These are phyloP conservation scores for Nemania sp. DNA, from an alignment of 2,329 filamentous ascomycete genomes.

Conservation along the genomic window DNA sequence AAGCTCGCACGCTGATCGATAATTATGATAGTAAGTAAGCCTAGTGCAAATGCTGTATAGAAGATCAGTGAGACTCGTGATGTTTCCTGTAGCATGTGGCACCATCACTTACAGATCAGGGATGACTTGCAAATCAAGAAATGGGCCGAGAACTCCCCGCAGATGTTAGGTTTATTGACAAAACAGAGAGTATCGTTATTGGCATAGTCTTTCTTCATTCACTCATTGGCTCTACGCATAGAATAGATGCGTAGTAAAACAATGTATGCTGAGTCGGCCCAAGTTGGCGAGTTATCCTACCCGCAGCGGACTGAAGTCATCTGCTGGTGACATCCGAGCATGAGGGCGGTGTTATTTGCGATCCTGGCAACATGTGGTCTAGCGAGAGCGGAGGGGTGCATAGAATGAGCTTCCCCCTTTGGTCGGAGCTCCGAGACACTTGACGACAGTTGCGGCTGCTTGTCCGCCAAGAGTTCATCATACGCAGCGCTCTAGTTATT, in stretches of 20 bases:
- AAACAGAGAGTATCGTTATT: neutral
- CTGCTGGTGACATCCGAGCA: neutral
- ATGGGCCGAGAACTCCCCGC: neutral
- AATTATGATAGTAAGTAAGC: neutral
- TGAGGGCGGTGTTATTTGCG: neutral
- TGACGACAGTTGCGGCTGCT: constrained; percentile 5
- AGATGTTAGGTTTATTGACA: too few relatives aligned
- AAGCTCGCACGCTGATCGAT: neutral
- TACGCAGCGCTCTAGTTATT: neutral
- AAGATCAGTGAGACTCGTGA: constrained; percentile 15
- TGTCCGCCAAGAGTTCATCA: neutral
- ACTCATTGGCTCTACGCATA: neutral
- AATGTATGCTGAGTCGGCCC: neutral
- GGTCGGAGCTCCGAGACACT: constrained; percentile 22
- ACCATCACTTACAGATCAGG: constrained; percentile 10
- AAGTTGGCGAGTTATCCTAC: constrained; percentile 6
- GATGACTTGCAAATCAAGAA: constrained; percentile 6
- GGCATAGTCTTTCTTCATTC: neutral
- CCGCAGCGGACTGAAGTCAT: neutral
- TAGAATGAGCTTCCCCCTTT: constrained; percentile 17
- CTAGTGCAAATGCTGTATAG: neutral
- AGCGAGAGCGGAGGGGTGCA: neutral
- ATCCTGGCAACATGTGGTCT: constrained; percentile 7
- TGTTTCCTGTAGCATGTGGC: constrained; percentile 19
- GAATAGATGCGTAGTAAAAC: neutral